Evolutionary conservation across 73 alveolate species (phyloP).

Genomic region (Symbiodinium pilosum): DNA sequence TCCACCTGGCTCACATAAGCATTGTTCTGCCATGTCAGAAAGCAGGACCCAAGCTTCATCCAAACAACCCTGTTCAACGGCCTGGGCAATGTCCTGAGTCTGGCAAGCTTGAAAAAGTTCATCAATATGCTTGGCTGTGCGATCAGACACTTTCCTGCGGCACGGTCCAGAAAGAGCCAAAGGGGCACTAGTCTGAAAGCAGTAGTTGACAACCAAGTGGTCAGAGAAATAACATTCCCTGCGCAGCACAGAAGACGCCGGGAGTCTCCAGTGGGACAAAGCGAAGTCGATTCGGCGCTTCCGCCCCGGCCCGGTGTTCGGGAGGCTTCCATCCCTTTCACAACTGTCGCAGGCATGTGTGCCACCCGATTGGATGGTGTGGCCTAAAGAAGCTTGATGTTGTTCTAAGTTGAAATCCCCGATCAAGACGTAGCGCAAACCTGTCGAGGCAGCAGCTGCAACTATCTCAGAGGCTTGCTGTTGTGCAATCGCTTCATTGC

Average conservation of each 20-base stretch:
- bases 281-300: background rate
- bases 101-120: background rate
- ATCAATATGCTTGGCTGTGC: background rate
- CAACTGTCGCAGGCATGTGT: background rate
- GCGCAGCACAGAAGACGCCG: background rate
- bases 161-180: background rate
- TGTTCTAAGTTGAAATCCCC: background rate
- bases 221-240: background rate
- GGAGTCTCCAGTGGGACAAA: background rate
- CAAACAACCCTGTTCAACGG: background rate
- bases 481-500: background rate
- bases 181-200: background rate
- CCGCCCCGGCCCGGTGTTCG: background rate
- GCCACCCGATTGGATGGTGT: background rate
- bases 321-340: background rate
- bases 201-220: background rate
- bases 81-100: background rate
- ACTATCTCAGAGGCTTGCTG: background rate
- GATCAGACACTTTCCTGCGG: background rate
- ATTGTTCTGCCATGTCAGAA: background rate
- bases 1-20: background rate
- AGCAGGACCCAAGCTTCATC: background rate
- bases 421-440: background rate
- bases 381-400: background rate
- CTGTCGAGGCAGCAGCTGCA: background rate